Base-by-base conservation (phyloP, 768 basidiomycete species). In the Phylloporus rhodoxanthus region DNA sequence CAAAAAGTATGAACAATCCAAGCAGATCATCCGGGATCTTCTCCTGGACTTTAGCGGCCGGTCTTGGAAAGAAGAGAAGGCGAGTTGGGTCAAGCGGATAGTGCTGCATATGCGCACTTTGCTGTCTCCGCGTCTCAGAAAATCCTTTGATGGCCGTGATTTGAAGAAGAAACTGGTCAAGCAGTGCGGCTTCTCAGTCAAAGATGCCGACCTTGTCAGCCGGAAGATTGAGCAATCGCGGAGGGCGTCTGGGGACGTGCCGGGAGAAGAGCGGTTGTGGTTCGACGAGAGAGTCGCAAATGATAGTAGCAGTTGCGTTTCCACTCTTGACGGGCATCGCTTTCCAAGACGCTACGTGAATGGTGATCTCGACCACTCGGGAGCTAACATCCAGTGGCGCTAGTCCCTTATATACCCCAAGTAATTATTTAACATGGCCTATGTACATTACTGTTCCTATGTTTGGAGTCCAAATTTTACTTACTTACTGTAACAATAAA, bases 1-100 rank as follows among this genome's bases (percentile, higher is more conserved):
- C 33, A 61, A 66, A 15, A 68, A 68, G 53, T 74, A 72, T 37
- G 58, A 62, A 1, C 53, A 62, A 28, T 74, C 72, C 7, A 68
- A 39, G 48, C 44, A 37, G 37, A 53, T 57, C 23, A 50, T 70
- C 4, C 59, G 20, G 39, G 44, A 52, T 29, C 44, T 64, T 6
- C 47, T 65, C 29, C 39, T 62, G 30, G 48, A 55, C 2, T 34
- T 52, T 6, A 61, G 64, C 38, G 17, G 48, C 20, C 51, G 33
- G 36, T 10, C 44, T 25, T 64, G 62, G 61, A 64, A 42, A 30
- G 64, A 66, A 14, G 64, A 64, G 0, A 66, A 30, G 38, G 34
- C 64, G 4, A 51, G 8, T 19, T 64, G 63, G 63, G 43, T 64
- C 47, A 66, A 47, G 45, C 61, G 63, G 29, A 17, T 64, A 15